Evolutionary conservation across 495 filamentous ascomycete species (phyloP).

Genomic region (Aspergillus homomorphus): DNA sequence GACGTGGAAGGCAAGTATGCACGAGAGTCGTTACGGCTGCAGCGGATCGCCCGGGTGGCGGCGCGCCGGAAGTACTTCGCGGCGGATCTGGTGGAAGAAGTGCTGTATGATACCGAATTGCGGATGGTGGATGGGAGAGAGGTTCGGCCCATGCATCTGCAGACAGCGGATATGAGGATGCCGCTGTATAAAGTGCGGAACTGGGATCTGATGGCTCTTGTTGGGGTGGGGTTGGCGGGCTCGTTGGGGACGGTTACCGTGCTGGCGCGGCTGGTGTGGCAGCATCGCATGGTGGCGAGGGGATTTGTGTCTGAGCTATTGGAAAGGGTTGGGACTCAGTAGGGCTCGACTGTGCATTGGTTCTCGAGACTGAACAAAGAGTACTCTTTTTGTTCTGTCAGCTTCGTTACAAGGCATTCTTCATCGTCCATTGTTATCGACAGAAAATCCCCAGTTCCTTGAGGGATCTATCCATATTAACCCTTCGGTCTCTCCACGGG

Average conservation of each 20-base stretch:
- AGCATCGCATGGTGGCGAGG: neutral
- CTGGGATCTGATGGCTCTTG: constrained; percentile 23
- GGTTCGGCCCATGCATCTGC: constrained; percentile 35
- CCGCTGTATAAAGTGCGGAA: constrained; percentile 33
- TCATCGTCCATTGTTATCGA: too few species aligned
- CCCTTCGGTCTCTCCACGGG: too few species aligned
- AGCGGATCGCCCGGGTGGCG: constrained; percentile 33
- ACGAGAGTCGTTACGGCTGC: constrained; percentile 27
- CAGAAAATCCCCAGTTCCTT: too few species aligned
- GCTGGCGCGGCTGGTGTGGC: constrained; percentile 12
- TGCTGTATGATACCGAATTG: constrained; percentile 34
- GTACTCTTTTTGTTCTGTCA: too few species aligned
- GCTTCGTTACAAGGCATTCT: too few species aligned
- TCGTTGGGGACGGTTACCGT: constrained; percentile 9
- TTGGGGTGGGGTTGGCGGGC: constrained; percentile 11
- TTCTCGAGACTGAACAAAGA: too few species aligned
- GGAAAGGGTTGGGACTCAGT: neutral
- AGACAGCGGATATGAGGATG: constrained; percentile 42
- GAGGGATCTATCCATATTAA: too few species aligned
- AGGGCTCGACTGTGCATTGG: too few species aligned
- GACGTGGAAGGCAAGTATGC: constrained; percentile 19
- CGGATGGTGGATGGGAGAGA: constrained; percentile 17
- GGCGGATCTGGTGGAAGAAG: constrained; percentile 39
- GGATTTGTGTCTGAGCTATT: neutral
- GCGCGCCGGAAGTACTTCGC: constrained; percentile 32